phyloP scores from a whole-genome alignment of 2,329 filamentous ascomycete genomes.

The Pyricularia grisea region DNA sequence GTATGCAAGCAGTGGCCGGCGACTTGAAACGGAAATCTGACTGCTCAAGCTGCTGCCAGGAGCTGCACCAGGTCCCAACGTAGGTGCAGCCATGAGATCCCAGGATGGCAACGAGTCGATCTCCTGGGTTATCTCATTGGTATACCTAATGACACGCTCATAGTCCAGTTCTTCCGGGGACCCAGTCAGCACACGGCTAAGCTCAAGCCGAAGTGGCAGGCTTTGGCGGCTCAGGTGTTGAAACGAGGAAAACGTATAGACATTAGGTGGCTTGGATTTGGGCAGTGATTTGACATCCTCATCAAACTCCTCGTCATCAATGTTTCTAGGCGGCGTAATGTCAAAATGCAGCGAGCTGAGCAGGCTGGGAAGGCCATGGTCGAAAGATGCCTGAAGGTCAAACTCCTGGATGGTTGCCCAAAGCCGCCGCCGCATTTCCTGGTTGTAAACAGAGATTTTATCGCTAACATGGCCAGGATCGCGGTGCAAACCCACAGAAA shows the following conservation, averaged over 20 bases:
- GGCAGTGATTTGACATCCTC: conserved; percentile 37
- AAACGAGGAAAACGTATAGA: conserved; percentile 51
- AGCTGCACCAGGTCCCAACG: not conserved
- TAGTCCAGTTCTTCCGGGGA: conserved; percentile 47
- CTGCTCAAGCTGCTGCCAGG: not conserved
- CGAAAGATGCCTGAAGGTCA: conserved; percentile 52
- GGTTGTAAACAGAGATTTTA: conserved; percentile 48
- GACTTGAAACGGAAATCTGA: conserved; percentile 28
- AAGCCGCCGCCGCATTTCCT: conserved; percentile 51
- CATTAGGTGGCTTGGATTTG: conserved; percentile 36
- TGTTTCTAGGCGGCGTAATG: conserved; percentile 43
- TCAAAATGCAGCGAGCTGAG: conserved; percentile 48
- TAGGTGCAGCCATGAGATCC: conserved; percentile 24
- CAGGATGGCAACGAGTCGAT: conserved; percentile 51
- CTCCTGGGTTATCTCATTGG: conserved; percentile 50
- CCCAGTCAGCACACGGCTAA: conserved; percentile 46
- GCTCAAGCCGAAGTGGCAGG: conserved; percentile 44
- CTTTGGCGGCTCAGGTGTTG: conserved; percentile 48
- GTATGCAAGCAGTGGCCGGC: conserved; percentile 47
- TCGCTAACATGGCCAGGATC: conserved; percentile 46
- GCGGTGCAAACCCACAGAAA: conserved; percentile 49
- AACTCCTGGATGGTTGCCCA: conserved; percentile 55
- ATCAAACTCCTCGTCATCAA: conserved; percentile 44
- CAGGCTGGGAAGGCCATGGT: conserved; percentile 49
- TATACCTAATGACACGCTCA: conserved; percentile 52